Base-by-base conservation (phyloP, 108 stramenopile genomes). In the Chaetoceros tenuissimus region DNA sequence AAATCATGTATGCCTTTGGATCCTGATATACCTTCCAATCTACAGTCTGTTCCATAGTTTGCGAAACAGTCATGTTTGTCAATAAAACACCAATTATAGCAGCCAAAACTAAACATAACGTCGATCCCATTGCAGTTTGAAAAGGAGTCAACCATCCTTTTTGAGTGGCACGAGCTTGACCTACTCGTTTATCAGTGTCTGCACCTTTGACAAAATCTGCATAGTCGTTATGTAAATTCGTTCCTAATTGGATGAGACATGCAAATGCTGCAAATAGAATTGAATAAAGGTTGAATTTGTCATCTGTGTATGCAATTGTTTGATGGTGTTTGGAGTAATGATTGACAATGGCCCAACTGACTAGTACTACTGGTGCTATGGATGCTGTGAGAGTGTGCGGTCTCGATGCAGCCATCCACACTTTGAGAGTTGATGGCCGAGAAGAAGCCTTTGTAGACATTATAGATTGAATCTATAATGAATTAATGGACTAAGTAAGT, bases 161-260 rank as follows among this genome's bases (percentile, higher is more conserved):
- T 70, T 90, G 88, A 18, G 92, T 94, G 29, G 92, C 92, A 28
- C 92, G 73, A 10, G 86, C 82, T 60, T 94, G 92, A 1, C 92
- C 92, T 0, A 94, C 83, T n/a, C 92, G 74, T 16, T 81, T 54
- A 10, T 82, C 73, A 1, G 73, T 79, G 53, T 85, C 92, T 31
- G 92, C 92, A 10, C 92, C 92, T 69, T 81, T 81, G 31, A 88
- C 85, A 60, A 85, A 90, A 55, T 94, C 92, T 20, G 87, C 87
- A 60, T 94, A 94, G 60, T 94, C 92, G 55, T 94, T 94, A 73
- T 94, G 92, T 30, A 94, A 50, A 59, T 94, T 94, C 8, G 89
- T 90, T 5, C 84, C 85, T 43, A 94, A 68, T 58, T 94, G 92
- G 43, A 90, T 75, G 30, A 88, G 53, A 3, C 28, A 26, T 22